Evolutionary conservation across 768 basidiomycete species (phyloP), one percentile per base, ranked within the genome.

Genomic region (Mrakia hoshinonis): DNA sequence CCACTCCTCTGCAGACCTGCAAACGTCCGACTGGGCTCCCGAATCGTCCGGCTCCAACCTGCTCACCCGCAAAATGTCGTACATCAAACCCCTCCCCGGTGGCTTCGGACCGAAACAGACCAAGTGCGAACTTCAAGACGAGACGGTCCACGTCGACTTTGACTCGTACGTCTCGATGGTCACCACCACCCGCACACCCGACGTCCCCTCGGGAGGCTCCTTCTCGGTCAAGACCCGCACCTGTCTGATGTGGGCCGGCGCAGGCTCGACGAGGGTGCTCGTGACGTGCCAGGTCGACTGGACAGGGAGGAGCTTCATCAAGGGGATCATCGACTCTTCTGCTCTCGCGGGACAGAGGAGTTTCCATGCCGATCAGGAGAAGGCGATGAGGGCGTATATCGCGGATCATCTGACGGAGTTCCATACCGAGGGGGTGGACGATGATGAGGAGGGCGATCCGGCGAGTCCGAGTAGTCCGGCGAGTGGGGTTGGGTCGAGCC

Each of bases 221-320:
- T 99, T 98, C 78, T 83, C 87, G 10, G 93, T 98, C 73, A 96
- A 93, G 84, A 97, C 95, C 20, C 82, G 87, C 75, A 96, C 94
- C 15, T 97, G 95, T 78, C 83, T 98, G 60, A 98, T 86, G 83
- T 99, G 93, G 93, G 93, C 92, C 13, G 88, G 89, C 65, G 81
- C 84, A 4, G 84, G 89, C 65, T 85, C 87, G 29, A 89, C 89
- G 7, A 86, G 84, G 70, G 86, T 99, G 18, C 74, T 93, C 13
- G 91, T 98, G 4, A 93, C 91, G 51, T 92, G 90, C 4, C 86
- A 89, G 74, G 91, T 98, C 1, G 94, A 97, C 73, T 99, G 95
- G 93, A 91, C 91, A 0, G 94, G 94, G 54, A 85, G 92, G 75
- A 94, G 91, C 81, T 98, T 97, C 81, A 93, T 99, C 80, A 95